phyloP scores from a whole-genome alignment of 2,329 filamentous ascomycete species.

The Chrysoporthe deuterocubensis region DNA sequence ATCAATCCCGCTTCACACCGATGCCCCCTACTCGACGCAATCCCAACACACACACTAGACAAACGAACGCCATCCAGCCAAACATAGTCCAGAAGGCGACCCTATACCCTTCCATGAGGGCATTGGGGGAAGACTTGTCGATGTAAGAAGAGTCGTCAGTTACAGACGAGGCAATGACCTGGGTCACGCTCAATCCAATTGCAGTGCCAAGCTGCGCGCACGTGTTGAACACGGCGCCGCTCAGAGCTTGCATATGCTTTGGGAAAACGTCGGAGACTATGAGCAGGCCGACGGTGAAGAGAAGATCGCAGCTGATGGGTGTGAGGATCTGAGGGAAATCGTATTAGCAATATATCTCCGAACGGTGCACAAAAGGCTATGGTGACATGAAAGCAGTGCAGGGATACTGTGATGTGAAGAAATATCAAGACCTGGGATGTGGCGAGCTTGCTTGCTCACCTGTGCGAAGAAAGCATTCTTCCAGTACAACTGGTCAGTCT shows the following conservation, averaged over 20 bases:
- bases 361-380: neutral
- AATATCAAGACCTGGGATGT: neutral
- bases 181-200: constrained; percentile 20
- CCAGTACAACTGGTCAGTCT: constrained; percentile 57
- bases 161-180: constrained; percentile 21
- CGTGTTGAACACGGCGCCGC: constrained; percentile 66
- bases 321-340: constrained; percentile 39
- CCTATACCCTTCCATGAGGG: constrained; percentile 21
- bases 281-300: constrained; percentile 61
- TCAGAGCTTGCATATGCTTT: constrained; percentile 59
- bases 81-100: constrained; percentile 26
- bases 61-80: constrained; percentile 17
- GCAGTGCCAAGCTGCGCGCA: constrained; percentile 51
- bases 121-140: neutral
- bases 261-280: constrained; percentile 60
- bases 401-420: neutral
- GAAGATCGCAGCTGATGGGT: constrained; percentile 49
- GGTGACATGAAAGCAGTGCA: neutral
- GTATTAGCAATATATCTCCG: constrained; percentile 17
- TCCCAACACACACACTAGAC: constrained; percentile 10
- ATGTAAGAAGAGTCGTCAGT: neutral
- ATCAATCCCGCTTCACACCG: constrained; percentile 24
- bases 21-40: constrained; percentile 18
- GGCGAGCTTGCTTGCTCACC: constrained; percentile 15
- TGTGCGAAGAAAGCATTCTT: constrained; percentile 46